Evolutionary conservation across 768 basidiomycete species (phyloP).

Genomic region (Roridomyces roridus): DNA sequence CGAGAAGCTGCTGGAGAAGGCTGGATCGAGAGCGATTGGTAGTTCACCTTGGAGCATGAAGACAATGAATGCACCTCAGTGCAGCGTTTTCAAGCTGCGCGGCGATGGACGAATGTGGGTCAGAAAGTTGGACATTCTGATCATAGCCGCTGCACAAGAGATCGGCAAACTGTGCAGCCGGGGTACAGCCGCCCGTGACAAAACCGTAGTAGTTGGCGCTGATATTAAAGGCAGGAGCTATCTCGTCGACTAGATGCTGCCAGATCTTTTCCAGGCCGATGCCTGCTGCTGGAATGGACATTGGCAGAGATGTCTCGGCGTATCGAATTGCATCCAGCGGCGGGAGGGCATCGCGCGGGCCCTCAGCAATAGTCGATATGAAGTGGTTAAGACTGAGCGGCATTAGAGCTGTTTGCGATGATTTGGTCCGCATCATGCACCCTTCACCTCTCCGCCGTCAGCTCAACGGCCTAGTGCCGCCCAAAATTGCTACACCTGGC

Average conservation of each 20-base stretch:
- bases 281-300: slow-evolving; percentile 14
- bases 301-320: slow-evolving; percentile 13
- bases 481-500: slow-evolving; percentile 92
- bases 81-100: slow-evolving; percentile 9
- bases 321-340: background rate
- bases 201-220: slow-evolving; percentile 22
- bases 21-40: slow-evolving; percentile 1
- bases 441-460: slow-evolving; percentile 85
- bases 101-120: slow-evolving; percentile 10
- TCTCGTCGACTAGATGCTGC: slow-evolving; percentile 13
- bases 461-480: slow-evolving; percentile 86
- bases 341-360: slow-evolving; percentile 9
- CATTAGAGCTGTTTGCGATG: background rate
- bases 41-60: too few relatives aligned
- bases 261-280: slow-evolving; percentile 16
- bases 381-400: slow-evolving; percentile 18
- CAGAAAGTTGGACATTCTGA: slow-evolving; percentile 15
- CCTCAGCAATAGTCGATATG: background rate
- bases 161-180: slow-evolving; percentile 17
- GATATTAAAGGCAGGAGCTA: slow-evolving; percentile 16
- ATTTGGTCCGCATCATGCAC: too few relatives aligned
- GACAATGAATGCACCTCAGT: background rate
- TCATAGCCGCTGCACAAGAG: slow-evolving; percentile 13
- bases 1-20: slow-evolving; percentile 18
- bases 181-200: slow-evolving; percentile 13